Conservation (phyloP, 768 basidiomycete species). For the Amanita muscaria region DNA sequence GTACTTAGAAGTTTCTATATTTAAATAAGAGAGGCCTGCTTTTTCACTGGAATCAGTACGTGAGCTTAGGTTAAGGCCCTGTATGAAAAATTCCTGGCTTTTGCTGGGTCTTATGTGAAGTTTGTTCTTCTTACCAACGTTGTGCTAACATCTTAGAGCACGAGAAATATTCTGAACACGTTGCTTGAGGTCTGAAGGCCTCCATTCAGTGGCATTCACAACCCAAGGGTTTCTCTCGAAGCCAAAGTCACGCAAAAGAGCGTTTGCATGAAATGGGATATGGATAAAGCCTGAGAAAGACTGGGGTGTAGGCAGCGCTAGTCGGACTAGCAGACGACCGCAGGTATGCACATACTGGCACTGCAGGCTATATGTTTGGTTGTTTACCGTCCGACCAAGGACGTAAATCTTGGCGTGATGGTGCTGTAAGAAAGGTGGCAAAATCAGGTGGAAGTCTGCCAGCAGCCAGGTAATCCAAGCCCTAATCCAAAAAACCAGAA, state of each 20-base stretch:
- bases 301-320: not conserved
- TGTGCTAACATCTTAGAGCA: not conserved
- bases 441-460: not conserved
- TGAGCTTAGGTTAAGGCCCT: conserved; percentile 1
- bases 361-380: not conserved
- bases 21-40: too few species aligned
- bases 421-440: not conserved
- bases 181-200: conserved; percentile 47
- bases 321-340: not conserved
- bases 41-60: too few species aligned
- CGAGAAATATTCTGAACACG: conserved; percentile 19
- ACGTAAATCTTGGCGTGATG: not conserved
- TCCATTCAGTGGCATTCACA: conserved; percentile 45
- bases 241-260: conserved; percentile 35
- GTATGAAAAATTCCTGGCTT: not conserved
- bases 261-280: conserved; percentile 10
- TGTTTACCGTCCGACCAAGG: not conserved
- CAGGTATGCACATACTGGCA: not conserved
- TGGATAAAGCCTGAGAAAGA: not conserved
- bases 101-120: too few species aligned
- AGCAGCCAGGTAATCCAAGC: not conserved
- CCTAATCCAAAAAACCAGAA: not conserved
- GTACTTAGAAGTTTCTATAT: too few species aligned
- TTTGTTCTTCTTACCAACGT: not conserved
- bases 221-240: conserved; percentile 42